Evolutionary conservation across 1,139 yeast genomes (phyloP).

Genomic region (Saccharomyces hybrid): DNA sequence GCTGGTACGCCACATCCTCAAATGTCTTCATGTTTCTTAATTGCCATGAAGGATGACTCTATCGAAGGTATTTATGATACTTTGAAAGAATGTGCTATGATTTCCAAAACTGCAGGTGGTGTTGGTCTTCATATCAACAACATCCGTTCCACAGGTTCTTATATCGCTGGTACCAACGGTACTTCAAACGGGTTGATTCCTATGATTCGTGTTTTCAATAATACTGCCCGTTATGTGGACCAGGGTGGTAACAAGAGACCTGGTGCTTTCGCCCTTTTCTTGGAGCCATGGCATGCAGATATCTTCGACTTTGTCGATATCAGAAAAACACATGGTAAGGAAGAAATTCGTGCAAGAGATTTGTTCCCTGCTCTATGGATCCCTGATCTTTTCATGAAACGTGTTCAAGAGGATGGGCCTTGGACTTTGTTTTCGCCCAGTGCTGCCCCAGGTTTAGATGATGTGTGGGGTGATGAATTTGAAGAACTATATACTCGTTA

Average conservation of each 20-base stretch:
- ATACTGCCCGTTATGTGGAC: constrained; percentile 87
- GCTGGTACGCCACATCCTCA: constrained; percentile 86
- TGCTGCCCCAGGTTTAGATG: constrained; percentile 79
- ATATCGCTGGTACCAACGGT: constrained; percentile 85
- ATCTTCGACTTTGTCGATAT: constrained; percentile 76
- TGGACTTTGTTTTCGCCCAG: constrained; percentile 88
- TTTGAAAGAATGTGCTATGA: constrained; percentile 76
- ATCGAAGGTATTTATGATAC: constrained; percentile 88
- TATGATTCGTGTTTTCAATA: constrained; percentile 83
- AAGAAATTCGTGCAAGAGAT: constrained; percentile 85
- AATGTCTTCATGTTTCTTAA: constrained; percentile 83
- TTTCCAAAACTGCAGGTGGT: constrained; percentile 88
- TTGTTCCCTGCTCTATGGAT: constrained; percentile 89
- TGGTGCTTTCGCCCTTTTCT: constrained; percentile 82
- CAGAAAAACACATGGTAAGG: constrained; percentile 87
- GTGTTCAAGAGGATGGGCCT: constrained; percentile 68
- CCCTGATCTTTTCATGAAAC: constrained; percentile 82
- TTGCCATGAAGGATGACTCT: constrained; percentile 85
- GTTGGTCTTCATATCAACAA: constrained; percentile 80
- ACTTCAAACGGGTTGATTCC: constrained; percentile 85
- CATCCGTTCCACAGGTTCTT: constrained; percentile 78
- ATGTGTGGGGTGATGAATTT: constrained; percentile 76
- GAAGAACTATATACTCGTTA: constrained; percentile 61
- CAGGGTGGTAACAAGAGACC: constrained; percentile 95
- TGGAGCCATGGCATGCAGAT: constrained; percentile 92